A percentile compares a stretch with the other conserved stretches of the same genome.
phyloP scores from a whole-genome alignment of 2,329 filamentous ascomycete species.

The Phialocephala subalpina region DNA sequence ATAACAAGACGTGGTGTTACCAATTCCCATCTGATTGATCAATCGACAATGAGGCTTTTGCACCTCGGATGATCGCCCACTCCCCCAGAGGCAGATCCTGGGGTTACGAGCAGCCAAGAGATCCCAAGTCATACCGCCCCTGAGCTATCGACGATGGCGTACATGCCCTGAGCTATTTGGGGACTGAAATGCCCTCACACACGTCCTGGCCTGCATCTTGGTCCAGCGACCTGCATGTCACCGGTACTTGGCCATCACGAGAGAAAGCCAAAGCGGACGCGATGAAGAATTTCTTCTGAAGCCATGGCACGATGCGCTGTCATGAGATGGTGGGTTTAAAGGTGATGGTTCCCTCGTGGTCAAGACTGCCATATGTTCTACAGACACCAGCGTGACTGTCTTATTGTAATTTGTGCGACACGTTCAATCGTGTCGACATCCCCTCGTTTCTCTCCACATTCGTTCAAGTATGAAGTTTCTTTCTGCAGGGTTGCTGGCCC shows the following conservation, averaged over 20 bases:
- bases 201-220: slow-evolving; percentile 1
- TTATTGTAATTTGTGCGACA: slow-evolving; percentile 10
- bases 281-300: neutral
- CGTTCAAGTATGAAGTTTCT: slow-evolving; percentile 26
- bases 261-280: neutral
- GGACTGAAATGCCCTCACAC: neutral
- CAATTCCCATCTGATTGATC: neutral
- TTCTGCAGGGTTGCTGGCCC: slow-evolving; percentile 14
- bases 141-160: neutral
- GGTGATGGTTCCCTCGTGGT: neutral
- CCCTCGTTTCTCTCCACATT: slow-evolving; percentile 23
- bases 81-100: slow-evolving; percentile 3
- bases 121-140: neutral
- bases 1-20: neutral
- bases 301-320: neutral
- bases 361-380: neutral
- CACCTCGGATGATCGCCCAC: slow-evolving; percentile 2
- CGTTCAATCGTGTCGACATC: slow-evolving; percentile 29
- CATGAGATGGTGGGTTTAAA: neutral
- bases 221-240: slow-evolving; percentile 1
- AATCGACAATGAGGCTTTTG: slow-evolving; percentile 1
- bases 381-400: slow-evolving; percentile 8
- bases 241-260: slow-evolving; percentile 3
- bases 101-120: slow-evolving; percentile 2
- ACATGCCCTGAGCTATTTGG: neutral